A percentile compares a stretch with the other conserved stretches of the same genome.
Conservation (phyloP, 805 yeast species). For the Wickerhamiella lipophila region DNA sequence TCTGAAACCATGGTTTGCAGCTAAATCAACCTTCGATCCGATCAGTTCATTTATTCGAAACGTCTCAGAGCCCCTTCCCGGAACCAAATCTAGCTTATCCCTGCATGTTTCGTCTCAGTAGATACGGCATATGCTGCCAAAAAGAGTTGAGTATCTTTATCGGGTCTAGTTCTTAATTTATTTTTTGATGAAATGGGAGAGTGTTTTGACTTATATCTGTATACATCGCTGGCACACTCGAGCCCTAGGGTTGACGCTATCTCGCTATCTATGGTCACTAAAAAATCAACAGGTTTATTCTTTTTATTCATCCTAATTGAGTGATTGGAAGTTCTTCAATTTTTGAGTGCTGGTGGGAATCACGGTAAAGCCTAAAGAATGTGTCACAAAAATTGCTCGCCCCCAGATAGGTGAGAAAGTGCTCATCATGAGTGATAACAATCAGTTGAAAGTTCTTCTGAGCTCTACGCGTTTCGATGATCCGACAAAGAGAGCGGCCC, state of each 20-base stretch:
- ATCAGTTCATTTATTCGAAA: background rate
- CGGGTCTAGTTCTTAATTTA: too few species aligned
- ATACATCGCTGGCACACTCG: too few species aligned
- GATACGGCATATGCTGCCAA: too few species aligned
- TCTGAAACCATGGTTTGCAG: background rate
- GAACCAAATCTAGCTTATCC: background rate
- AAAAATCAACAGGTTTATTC: too few species aligned
- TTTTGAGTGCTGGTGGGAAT: conserved; percentile 66
- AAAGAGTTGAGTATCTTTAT: too few species aligned
- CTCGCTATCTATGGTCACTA: too few species aligned
- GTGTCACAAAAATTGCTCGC: conserved; percentile 79
- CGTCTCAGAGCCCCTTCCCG: background rate
- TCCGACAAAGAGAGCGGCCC: conserved; percentile 63
- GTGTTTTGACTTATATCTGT: too few species aligned
- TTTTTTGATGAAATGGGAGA: too few species aligned
- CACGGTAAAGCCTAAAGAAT: conserved; percentile 69
- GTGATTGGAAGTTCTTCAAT: conserved; percentile 40
- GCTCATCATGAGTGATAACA: conserved; percentile 94
- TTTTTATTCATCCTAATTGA: conserved; percentile 14
- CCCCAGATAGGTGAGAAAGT: conserved; percentile 70
- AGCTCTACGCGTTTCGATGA: conserved; percentile 57
- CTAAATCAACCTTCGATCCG: background rate
- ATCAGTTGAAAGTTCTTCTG: conserved; percentile 89
- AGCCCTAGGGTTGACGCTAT: too few species aligned
- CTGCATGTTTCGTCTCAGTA: background rate